Percentiles rank a stretch among this genome's conserved stretches.
phyloP scores from a whole-genome alignment of 2,329 filamentous ascomycete species.

The Cytospora chrysosperma region DNA sequence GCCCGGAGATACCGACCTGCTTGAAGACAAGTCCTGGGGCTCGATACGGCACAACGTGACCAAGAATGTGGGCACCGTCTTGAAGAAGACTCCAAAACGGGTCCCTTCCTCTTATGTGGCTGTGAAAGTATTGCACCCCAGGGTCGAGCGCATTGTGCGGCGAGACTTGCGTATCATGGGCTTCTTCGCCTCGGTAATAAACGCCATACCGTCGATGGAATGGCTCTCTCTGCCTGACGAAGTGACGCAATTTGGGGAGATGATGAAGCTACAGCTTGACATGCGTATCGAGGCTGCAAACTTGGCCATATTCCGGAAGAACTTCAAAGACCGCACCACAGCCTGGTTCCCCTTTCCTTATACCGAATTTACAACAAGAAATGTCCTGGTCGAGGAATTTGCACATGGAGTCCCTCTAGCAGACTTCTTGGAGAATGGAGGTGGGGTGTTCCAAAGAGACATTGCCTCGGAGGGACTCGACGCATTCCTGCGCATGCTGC shows the following conservation, averaged over 20 bases:
- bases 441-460: slow-evolving; percentile 88
- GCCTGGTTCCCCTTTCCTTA: slow-evolving; percentile 98
- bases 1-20: slow-evolving; percentile 57
- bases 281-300: slow-evolving; percentile 93
- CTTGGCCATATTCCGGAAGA: slow-evolving; percentile 79
- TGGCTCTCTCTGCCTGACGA: slow-evolving; percentile 97
- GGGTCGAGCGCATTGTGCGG: slow-evolving; percentile 85
- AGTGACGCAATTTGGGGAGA: slow-evolving; percentile 89
- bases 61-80: slow-evolving; percentile 78
- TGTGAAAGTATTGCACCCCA: slow-evolving; percentile 91
- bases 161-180: slow-evolving; percentile 91
- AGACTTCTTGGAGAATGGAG: slow-evolving; percentile 87
- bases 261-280: slow-evolving; percentile 98
- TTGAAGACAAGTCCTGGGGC: slow-evolving; percentile 32
- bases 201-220: slow-evolving; percentile 88
- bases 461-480: slow-evolving; percentile 94
- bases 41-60: slow-evolving; percentile 66
- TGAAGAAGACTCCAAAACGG: slow-evolving; percentile 82
- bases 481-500: slow-evolving; percentile 92
- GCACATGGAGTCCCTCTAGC: slow-evolving; percentile 90
- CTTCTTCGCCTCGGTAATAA: slow-evolving; percentile 82
- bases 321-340: slow-evolving; percentile 85
- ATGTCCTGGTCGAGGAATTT: slow-evolving; percentile 93
- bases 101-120: slow-evolving; percentile 92
- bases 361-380: slow-evolving; percentile 84